phyloP scores from a whole-genome alignment of 306 rosid genomes.

The Prinsepia uniflora region DNA sequence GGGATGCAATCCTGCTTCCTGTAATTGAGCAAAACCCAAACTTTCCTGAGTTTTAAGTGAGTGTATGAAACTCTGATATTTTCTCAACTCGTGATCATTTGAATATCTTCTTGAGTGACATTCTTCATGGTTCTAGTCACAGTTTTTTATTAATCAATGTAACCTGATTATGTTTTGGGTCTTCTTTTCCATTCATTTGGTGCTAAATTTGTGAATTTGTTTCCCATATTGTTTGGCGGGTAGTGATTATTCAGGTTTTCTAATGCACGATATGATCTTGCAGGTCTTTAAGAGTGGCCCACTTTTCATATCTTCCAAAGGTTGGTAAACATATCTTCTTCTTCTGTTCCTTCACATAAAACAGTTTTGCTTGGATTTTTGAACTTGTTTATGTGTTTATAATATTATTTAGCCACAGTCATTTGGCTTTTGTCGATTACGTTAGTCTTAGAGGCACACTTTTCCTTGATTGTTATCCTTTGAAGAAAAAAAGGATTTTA shows the following conservation, averaged over 20 bases:
- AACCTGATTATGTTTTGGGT: neutral
- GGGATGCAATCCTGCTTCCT: neutral
- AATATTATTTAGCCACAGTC: neutral
- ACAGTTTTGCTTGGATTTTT: constrained; percentile 15
- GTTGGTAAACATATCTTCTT: constrained; percentile 37
- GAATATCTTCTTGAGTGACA: neutral
- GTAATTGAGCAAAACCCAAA: neutral
- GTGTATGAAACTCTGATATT: neutral
- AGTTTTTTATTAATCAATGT: neutral
- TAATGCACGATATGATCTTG: constrained; percentile 37
- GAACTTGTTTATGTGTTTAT: neutral
- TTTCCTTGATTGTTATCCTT: neutral
- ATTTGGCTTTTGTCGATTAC: neutral
- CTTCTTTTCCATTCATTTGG: neutral
- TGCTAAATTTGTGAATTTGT: constrained; percentile 15
- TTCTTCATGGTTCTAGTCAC: neutral
- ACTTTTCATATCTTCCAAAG: constrained; percentile 97
- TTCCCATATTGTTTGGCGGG: constrained; percentile 2
- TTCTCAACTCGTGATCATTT: neutral
- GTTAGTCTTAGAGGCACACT: neutral
- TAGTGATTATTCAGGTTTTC: constrained; percentile 20
- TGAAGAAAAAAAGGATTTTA: neutral
- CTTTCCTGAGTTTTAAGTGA: neutral
- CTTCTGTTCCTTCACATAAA: neutral
- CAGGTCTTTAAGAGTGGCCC: constrained; percentile 99